A percentile compares a stretch with the other conserved stretches of the same genome.
Evolutionary conservation across 306 rosid genomes (phyloP).

Genomic region (Herpetospermum pedunculosum): DNA sequence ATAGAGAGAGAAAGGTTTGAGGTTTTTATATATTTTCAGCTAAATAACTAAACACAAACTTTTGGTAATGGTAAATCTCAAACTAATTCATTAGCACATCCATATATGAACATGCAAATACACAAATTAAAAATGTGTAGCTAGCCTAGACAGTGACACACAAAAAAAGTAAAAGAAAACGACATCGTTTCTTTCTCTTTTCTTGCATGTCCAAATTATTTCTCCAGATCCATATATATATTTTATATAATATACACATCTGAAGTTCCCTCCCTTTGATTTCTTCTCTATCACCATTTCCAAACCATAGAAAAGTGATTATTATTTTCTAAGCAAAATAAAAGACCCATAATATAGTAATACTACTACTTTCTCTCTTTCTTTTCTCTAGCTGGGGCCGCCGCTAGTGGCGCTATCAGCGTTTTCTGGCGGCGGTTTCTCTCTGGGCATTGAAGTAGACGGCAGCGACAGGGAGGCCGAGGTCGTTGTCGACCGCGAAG

Average conservation of each 20-base stretch:
- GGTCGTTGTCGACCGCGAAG: conserved; percentile 8
- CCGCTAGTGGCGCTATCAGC: not conserved
- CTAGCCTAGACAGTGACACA: no score
- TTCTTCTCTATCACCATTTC: not conserved
- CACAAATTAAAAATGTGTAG: not conserved
- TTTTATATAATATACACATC: not conserved
- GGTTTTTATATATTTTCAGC: no score
- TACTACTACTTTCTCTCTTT: not conserved
- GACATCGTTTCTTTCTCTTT: not conserved
- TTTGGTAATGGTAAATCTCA: not conserved
- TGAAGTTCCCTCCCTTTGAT: not conserved
- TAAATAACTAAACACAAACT: not conserved
- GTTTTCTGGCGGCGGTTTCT: conserved; percentile 12
- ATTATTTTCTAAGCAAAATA: not conserved
- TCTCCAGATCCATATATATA: not conserved
- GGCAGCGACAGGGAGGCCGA: conserved; percentile 12
- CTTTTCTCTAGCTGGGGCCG: not conserved
- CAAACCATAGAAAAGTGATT: not conserved
- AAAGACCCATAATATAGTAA: not conserved
- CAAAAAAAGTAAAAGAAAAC: not conserved
- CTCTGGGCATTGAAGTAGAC: conserved; percentile 13
- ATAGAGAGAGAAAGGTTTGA: no score
- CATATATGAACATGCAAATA: not conserved
- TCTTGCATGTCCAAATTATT: not conserved
- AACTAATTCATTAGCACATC: not conserved